phyloP scores from a whole-genome alignment of 768 basidiomycete genomes.

The Podaxis carcinomalis region DNA sequence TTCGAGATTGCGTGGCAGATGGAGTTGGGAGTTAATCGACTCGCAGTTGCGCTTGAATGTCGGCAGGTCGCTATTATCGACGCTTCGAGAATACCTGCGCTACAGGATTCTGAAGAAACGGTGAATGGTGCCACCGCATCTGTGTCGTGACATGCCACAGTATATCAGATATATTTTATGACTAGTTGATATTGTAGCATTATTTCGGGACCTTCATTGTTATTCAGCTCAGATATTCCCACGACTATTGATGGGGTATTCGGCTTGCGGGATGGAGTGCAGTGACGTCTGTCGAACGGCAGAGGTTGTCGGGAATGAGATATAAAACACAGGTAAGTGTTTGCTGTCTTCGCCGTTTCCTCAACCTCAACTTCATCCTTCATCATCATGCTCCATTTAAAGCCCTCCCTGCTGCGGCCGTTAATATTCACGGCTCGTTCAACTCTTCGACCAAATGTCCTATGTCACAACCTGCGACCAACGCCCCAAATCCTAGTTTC shows the following conservation, averaged over 20 bases:
- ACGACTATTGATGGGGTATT: not conserved
- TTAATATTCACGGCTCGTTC: not conserved
- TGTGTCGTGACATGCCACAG: not conserved
- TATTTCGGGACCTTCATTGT: not conserved
- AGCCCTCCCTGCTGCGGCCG: not conserved
- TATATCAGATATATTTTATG: not conserved
- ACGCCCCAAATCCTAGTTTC: not conserved
- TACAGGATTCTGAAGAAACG: slow-evolving; percentile 5
- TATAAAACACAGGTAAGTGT: not conserved
- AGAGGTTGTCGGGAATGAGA: not conserved
- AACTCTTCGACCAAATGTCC: not conserved
- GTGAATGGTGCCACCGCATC: not conserved
- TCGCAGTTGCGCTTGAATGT: slow-evolving; percentile 69
- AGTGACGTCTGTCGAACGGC: slow-evolving; percentile 9
- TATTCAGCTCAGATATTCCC: not conserved
- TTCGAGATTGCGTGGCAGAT: slow-evolving; percentile 78
- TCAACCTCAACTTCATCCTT: not conserved
- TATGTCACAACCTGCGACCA: not conserved
- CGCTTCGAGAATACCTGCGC: slow-evolving; percentile 14
- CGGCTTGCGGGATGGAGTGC: not conserved
- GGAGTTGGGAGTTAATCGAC: slow-evolving; percentile 46
- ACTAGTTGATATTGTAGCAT: slow-evolving; percentile 1
- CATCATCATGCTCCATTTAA: not conserved
- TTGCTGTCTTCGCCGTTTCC: not conserved
- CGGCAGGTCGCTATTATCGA: slow-evolving; percentile 67